These are phyloP conservation scores for Craspedostauros australis DNA, from an alignment of 108 stramenopile species.

Conservation along the genomic window DNA sequence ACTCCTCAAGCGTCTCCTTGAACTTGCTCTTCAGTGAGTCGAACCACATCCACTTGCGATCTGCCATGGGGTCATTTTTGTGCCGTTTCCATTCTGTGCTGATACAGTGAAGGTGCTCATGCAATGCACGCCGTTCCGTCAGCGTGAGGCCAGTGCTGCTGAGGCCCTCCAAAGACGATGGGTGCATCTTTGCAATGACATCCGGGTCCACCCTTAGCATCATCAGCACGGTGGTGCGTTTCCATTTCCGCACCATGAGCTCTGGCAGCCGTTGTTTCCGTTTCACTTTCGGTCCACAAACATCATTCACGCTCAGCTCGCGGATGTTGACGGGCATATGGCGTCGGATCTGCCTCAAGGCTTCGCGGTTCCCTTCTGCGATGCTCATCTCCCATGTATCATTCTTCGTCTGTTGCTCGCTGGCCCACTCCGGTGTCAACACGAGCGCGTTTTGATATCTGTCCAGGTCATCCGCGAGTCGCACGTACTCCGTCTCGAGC, in stretches of 20 bases:
- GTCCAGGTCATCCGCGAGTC: conserved; percentile 17
- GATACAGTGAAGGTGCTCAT: conserved; percentile 6
- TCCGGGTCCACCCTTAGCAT: conserved; percentile 15
- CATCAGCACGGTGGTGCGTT: conserved; percentile 12
- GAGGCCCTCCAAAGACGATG: conserved; percentile 7
- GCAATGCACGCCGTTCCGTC: conserved; percentile 27
- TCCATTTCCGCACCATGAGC: conserved; percentile 2
- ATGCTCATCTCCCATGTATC: conserved; percentile 5
- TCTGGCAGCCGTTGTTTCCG: background rate
- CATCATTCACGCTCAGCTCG: background rate
- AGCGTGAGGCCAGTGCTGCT: conserved; percentile 18
- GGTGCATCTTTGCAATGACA: conserved; percentile 6
- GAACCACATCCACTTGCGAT: conserved; percentile 22
- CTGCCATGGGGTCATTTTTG: conserved; percentile 8
- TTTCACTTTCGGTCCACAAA: background rate
- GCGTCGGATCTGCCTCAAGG: conserved; percentile 6
- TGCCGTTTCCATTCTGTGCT: background rate
- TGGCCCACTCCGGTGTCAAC: conserved; percentile 16
- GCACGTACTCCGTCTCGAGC: conserved; percentile 17
- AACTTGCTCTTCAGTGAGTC: conserved; percentile 1
- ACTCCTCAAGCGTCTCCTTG: background rate
- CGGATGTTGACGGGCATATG: conserved; percentile 26
- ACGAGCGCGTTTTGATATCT: conserved; percentile 13
- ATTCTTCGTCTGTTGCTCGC: conserved; percentile 6
- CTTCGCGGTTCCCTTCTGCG: conserved; percentile 3